Base-by-base conservation (phyloP, 2,329 filamentous ascomycete genomes). In the Sclerotiophoma versabilis region DNA sequence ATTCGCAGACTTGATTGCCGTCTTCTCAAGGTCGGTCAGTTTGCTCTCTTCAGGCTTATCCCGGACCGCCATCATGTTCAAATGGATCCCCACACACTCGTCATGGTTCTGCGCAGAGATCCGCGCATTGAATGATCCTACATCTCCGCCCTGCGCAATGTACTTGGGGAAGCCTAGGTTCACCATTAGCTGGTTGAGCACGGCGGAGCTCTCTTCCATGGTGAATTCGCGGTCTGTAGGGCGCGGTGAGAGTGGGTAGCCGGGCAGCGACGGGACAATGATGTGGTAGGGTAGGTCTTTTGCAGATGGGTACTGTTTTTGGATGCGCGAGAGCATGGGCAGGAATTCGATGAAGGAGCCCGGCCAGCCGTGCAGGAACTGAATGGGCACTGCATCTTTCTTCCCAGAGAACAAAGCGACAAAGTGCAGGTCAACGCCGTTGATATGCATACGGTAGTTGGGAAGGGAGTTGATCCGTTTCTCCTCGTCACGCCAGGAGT, bases 341-440 rank as follows among this genome's bases (percentile, higher is more conserved):
- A 87, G 66, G 62, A 87, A 87, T 59, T 87, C 85, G 4, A 83
- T 66, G 54, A 86, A 83, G 8, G 76, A 79, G 8, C 73, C 73
- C 0, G 84, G 84, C 83, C 83, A 87, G 25, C 84, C 84, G 60
- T 87, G 84, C 51, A 84, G 66, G 44, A 84, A 76, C 3, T 81
- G 57, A 14, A 86, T 64, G 0, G 84, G 84, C 6, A 81, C 72
- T 0, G 84, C 84, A 58, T 83, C 78, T 3, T 72, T 59, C 26
- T 79, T 81, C 49, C 78, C 64, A 0, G 84, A 86, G 51, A 86
- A 87, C 0, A 86, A 70, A 0, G 76, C 83, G 1, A 80, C 64
- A 60, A 86, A 86, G 60, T 86, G 83, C 29, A 86, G 69, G 11
- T 76, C 70, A 37, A 80, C 68, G 14, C 70, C 67, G 26, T 79